Base-by-base conservation (phyloP, 495 filamentous ascomycete species). In the Haplographium delicatum region DNA sequence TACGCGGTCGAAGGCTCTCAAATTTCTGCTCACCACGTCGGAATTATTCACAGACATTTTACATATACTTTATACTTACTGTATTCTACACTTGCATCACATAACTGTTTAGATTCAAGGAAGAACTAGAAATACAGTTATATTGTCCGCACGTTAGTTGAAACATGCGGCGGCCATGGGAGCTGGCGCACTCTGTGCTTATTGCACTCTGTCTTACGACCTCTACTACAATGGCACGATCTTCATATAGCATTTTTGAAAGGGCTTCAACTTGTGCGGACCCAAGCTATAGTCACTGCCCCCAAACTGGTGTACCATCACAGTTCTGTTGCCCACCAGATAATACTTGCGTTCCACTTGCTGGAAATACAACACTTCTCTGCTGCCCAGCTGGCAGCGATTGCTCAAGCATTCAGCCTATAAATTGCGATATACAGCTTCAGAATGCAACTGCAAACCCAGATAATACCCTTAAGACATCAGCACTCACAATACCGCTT, bases 281-380 rank as follows among this genome's bases (percentile, higher is more conserved):
- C 24, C 51, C 68, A 1, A 43, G 44, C 24, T 79, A 74, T 49
- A 50, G 57, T 16, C 66, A 65, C 47, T 91, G 87, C 61, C 64
- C 71, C 2, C 61, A 67, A 19, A 41, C 68, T 5, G 71, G 69
- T 7, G 70, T 91, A 13, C 85, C 88, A 2, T 68, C 70, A 31
- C 70, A 79, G 62, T 95, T 94, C 71, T 94, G 89, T 71, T 96
- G 90, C 64, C 68, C 79, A 6, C 57, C 71, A 15, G 67, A 62
- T 2, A 68, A 78, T n/a, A 78, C 65, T 18, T 96, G 90, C 62
- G 62, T 83, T 31, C 57, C 71, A 24, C 69, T 93, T 26, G 86
- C 89, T 49, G 74, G 67, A 35, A 73, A 69, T 26, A 86, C 78
- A 10, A 85, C 88, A 1, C 74, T 82, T 3, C 73, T 95, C 16